A percentile compares a stretch with the other conserved stretches of the same genome.
phyloP scores from a whole-genome alignment of 768 basidiomycete genomes.

The Lanmaoa pseudosensibilis region DNA sequence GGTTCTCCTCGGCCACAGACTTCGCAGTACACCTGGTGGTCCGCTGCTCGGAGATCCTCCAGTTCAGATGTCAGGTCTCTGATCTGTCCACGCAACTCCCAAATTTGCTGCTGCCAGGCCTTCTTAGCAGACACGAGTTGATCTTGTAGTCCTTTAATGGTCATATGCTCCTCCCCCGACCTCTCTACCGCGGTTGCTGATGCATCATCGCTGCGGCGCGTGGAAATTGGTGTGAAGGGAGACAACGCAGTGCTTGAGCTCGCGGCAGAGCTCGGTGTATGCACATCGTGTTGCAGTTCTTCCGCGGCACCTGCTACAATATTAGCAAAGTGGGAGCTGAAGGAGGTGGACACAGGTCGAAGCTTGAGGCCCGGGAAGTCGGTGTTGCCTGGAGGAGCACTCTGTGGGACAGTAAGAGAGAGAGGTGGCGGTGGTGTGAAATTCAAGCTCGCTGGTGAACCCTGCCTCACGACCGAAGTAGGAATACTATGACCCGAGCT shows the following conservation, averaged over 20 bases:
- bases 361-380: constrained; percentile 69
- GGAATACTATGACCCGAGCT: constrained; percentile 15
- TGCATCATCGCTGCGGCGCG: constrained; percentile 36
- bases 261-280: constrained; percentile 50
- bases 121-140: constrained; percentile 57
- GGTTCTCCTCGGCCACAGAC: constrained; percentile 56
- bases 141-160: constrained; percentile 58
- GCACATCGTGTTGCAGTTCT: constrained; percentile 41
- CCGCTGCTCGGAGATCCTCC: constrained; percentile 49
- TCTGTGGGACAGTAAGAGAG: constrained; percentile 42
- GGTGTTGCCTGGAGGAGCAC: constrained; percentile 62
- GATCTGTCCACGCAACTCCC: constrained; percentile 75
- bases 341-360: constrained; percentile 74
- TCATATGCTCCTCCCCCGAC: constrained; percentile 43
- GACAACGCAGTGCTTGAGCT: constrained; percentile 44
- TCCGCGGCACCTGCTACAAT: constrained; percentile 32
- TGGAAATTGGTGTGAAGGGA: constrained; percentile 46
- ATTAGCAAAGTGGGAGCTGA: constrained; percentile 66
- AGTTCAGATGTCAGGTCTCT: constrained; percentile 70
- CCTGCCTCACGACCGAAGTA: constrained; percentile 12
- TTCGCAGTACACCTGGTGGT: constrained; percentile 51
- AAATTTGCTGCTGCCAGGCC: constrained; percentile 70
- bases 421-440: constrained; percentile 11
- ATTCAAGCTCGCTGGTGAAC: constrained; percentile 9
- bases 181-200: constrained; percentile 22